Evolutionary conservation across 257 asterid genomes (phyloP), one percentile per base, ranked within the genome.

Genomic region (Coffea canephora): DNA sequence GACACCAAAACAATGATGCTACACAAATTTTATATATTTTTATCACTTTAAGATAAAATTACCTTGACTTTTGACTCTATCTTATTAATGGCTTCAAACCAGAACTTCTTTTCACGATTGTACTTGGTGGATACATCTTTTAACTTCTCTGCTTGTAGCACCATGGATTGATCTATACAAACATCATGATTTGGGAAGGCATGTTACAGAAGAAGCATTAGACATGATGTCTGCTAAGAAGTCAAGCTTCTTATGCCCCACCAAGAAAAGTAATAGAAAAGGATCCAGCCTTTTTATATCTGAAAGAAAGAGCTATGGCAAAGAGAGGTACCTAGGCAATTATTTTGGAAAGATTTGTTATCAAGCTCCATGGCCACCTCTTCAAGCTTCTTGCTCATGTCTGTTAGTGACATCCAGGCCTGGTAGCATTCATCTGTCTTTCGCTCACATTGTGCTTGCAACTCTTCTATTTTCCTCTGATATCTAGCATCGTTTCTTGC

Each of bases 381-480:
- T 86, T 90, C 95, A 4, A 96, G 93, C 85, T 96, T 31, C 23
- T 55, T 90, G 96, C 76, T 94, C 96, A 34, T 89, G 68, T 93
- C 79, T 79, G 91, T 89, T 90, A 89, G 91, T 59, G 98, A 96
- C 97, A 96, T 94, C 99, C 99, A 96, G 34, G 99, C 89, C 75
- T 96, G 95, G 82, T 91, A 94, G 61, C 99, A 96, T 84, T 96
- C 99, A 31, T 93, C 96, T 23, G 95, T 91, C 90, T 96, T 96
- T 48, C 79, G 87, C 81, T 90, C 85, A 87, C 88, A 79, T 82
- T 88, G 59, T 77, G 88, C 86, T 90, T 84, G 88, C 89, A 94
- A 84, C 59, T 92, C 95, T 88, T 89, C 85, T 81, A 96, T 92
- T 57, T 83, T 90, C 81, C 92, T 91, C 85, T 94, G 97, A 79